phyloP scores from a whole-genome alignment of 352 stramenopile species.

The Phytophthora agathidicida region DNA sequence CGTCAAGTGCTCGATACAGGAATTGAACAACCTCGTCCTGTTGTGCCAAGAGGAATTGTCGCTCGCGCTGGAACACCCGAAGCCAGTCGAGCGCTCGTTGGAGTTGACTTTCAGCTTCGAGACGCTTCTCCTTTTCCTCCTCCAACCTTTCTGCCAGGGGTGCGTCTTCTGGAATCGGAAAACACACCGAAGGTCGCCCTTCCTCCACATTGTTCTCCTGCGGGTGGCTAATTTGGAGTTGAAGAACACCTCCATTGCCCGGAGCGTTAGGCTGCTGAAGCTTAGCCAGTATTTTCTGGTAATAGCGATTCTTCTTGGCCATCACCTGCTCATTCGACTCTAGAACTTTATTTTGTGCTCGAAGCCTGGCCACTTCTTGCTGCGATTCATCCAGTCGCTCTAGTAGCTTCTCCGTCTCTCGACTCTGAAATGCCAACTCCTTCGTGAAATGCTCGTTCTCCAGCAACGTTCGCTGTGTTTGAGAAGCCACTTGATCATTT shows the following conservation, averaged over 20 bases:
- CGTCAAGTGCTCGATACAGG: constrained; percentile 44
- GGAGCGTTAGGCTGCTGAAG: constrained; percentile 35
- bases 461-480: constrained; percentile 80
- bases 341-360: constrained; percentile 53
- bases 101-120: constrained; percentile 38
- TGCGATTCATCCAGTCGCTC: constrained; percentile 47
- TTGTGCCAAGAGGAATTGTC: constrained; percentile 61
- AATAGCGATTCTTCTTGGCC: constrained; percentile 74
- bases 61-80: constrained; percentile 53
- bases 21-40: constrained; percentile 78
- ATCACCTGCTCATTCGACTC: constrained; percentile 60
- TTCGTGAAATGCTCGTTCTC: constrained; percentile 83
- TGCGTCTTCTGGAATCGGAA: not conserved
- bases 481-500: constrained; percentile 69
- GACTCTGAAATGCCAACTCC: constrained; percentile 73
- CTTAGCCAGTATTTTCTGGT: constrained; percentile 68
- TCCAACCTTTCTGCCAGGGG: not conserved
- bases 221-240: constrained; percentile 13
- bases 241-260: not conserved
- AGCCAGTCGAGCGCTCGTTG: constrained; percentile 54
- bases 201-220: constrained; percentile 24
- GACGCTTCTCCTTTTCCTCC: constrained; percentile 17
- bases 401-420: constrained; percentile 77
- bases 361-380: constrained; percentile 47
- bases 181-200: not conserved